A percentile compares a stretch with the other conserved stretches of the same genome.
These are phyloP conservation scores for Zea luxurians DNA, from an alignment of 176 grass and related monocot species.

Conservation along the genomic window DNA sequence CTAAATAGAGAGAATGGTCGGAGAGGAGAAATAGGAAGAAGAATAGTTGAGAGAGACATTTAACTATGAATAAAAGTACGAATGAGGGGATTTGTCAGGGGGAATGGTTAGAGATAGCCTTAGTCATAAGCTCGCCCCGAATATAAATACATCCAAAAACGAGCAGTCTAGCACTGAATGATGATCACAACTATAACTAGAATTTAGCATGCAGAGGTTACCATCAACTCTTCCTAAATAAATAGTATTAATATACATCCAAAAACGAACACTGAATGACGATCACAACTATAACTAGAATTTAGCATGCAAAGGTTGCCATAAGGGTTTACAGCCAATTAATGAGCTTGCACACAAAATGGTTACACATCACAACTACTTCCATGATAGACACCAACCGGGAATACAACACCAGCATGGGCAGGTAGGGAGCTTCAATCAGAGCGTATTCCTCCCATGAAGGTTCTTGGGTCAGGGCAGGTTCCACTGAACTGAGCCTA, in stretches of 20 bases:
- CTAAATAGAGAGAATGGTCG: no score
- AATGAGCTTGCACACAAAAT: background rate
- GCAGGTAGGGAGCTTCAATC: conserved; percentile 35
- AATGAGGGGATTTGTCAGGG: no score
- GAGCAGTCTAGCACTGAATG: no score
- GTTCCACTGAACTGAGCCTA: conserved; percentile 81
- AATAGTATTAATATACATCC: background rate
- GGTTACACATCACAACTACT: conserved; percentile 27
- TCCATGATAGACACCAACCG: background rate
- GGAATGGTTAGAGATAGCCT: no score
- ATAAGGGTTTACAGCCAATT: background rate
- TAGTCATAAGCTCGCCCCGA: background rate
- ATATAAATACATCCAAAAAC: background rate
- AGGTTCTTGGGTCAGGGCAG: conserved; percentile 91
- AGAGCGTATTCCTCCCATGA: conserved; percentile 81
- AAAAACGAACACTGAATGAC: background rate
- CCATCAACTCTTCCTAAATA: background rate
- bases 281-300: background rate
- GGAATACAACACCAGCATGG: background rate
- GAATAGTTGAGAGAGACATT: no score
- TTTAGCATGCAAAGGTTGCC: background rate
- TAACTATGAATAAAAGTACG: no score
- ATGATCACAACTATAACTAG: no score
- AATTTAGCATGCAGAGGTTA: background rate
- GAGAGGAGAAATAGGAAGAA: no score